Percentiles rank a stretch among this genome's conserved stretches.
Conservation (phyloP, 2,329 filamentous ascomycete genomes). For the Diaporthe vaccinii region DNA sequence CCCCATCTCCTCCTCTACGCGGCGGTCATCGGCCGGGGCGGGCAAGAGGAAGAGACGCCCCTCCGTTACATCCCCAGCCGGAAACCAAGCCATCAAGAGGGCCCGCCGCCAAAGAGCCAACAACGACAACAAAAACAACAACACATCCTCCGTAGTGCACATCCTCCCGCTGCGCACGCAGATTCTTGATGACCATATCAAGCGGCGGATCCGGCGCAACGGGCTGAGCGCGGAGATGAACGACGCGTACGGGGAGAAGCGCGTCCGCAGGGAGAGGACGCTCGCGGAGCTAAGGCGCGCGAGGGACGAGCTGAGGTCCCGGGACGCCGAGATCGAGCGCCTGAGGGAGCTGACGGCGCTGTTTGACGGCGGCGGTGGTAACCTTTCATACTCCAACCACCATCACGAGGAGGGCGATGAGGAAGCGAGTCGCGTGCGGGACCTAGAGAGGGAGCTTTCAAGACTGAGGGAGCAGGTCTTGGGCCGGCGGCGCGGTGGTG, state of each 20-base stretch:
- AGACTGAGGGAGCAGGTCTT: conserved; percentile 9
- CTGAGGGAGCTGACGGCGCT: conserved; percentile 48
- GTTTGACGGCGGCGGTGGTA: background rate
- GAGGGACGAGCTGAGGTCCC: conserved; percentile 60
- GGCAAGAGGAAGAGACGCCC: conserved; percentile 36
- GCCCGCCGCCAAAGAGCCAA: background rate
- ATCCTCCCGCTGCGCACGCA: conserved; percentile 64
- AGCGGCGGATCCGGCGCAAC: conserved; percentile 68
- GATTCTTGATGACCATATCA: conserved; percentile 68
- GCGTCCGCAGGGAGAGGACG: conserved; percentile 53
- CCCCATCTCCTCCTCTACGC: background rate
- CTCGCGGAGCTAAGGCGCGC: conserved; percentile 64
- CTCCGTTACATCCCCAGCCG: background rate
- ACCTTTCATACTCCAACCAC: background rate
- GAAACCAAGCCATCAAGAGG: background rate
- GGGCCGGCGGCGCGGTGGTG: background rate
- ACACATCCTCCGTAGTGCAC: conserved; percentile 53
- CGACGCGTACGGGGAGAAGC: conserved; percentile 62
- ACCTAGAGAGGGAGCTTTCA: conserved; percentile 27
- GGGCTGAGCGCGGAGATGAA: conserved; percentile 72
- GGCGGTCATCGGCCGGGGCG: background rate
- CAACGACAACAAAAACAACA: conserved; percentile 38
- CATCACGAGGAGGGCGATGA: background rate
- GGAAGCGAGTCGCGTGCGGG: conserved; percentile 29
- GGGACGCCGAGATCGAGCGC: conserved; percentile 67